Percentiles rank a stretch among this genome's conserved stretches.
Conservation (phyloP, 495 filamentous ascomycete species). For the Annulohypoxylon bovei region DNA sequence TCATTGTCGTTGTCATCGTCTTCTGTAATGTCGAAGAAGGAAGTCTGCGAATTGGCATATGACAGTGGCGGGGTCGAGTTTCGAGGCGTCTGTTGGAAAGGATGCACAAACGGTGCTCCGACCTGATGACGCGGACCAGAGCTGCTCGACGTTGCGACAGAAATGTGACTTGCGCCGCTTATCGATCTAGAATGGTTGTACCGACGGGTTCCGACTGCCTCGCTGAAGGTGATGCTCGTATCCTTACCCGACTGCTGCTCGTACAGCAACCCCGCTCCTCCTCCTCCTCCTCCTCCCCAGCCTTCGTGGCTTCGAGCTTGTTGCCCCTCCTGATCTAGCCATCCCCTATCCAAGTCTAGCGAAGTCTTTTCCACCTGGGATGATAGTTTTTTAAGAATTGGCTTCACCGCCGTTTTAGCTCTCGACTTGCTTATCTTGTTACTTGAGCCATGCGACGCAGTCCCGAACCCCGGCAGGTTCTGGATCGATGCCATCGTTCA, state of each 20-base stretch:
- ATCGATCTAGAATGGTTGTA: slow-evolving; percentile 62
- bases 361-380: slow-evolving; percentile 62
- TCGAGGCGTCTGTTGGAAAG: slow-evolving; percentile 66
- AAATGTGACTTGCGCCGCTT: slow-evolving; percentile 60
- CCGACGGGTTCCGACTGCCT: slow-evolving; percentile 33
- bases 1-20: slow-evolving; percentile 56
- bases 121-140: slow-evolving; percentile 46
- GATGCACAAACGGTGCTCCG: slow-evolving; percentile 62
- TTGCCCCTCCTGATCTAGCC: slow-evolving; percentile 58
- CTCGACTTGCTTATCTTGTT: slow-evolving; percentile 57
- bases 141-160: slow-evolving; percentile 54
- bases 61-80: slow-evolving; percentile 65
- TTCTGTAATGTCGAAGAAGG: slow-evolving; percentile 60
- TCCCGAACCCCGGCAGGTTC: slow-evolving; percentile 41
- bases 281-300: slow-evolving; percentile 33
- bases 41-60: slow-evolving; percentile 62
- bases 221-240: slow-evolving; percentile 28
- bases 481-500: slow-evolving; percentile 52
- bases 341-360: slow-evolving; percentile 62
- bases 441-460: slow-evolving; percentile 33
- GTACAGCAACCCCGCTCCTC: slow-evolving; percentile 19
- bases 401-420: slow-evolving; percentile 58
- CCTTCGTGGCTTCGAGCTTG: slow-evolving; percentile 38
- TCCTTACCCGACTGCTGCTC: slow-evolving; percentile 37
- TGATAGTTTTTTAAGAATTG: slow-evolving; percentile 64